Percentiles rank a stretch among this genome's conserved stretches.
Conservation (phyloP, 768 basidiomycete species). For the Lactarius evosmus region DNA sequence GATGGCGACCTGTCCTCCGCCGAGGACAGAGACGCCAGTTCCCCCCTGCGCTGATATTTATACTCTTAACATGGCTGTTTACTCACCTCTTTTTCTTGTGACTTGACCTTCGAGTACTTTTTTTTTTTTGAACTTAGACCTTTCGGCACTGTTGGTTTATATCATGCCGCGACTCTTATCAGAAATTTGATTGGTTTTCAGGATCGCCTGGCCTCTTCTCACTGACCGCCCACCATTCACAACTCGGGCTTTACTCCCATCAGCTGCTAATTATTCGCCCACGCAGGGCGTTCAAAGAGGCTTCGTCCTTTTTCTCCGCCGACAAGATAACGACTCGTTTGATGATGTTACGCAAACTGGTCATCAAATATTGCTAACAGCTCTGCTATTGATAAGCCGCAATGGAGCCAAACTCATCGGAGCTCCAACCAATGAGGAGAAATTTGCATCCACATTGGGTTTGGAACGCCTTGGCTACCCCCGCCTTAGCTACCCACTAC, state of each 20-base stretch:
- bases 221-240: too few species aligned
- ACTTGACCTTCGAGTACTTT: not conserved
- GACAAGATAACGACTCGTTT: too few species aligned
- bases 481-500: not conserved
- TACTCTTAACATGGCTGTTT: not conserved
- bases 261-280: too few species aligned
- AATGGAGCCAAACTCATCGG: not conserved
- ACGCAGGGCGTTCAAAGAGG: too few species aligned
- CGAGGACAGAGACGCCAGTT: constrained; percentile 18
- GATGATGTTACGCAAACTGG: not conserved
- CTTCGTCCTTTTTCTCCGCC: too few species aligned
- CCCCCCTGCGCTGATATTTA: not conserved
- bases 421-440: not conserved
- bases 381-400: not conserved
- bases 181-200: not conserved
- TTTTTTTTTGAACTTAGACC: not conserved
- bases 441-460: not conserved
- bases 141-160: not conserved
- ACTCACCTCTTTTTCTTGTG: constrained; percentile 30
- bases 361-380: not conserved
- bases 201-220: too few species aligned
- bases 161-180: not conserved
- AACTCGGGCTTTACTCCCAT: too few species aligned
- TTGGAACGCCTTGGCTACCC: not conserved
- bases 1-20: constrained; percentile 46